Percentiles rank a stretch among this genome's conserved stretches.
Conservation (phyloP, 192 early-diverging fungal genomes). For the Diversispora eburnea region DNA sequence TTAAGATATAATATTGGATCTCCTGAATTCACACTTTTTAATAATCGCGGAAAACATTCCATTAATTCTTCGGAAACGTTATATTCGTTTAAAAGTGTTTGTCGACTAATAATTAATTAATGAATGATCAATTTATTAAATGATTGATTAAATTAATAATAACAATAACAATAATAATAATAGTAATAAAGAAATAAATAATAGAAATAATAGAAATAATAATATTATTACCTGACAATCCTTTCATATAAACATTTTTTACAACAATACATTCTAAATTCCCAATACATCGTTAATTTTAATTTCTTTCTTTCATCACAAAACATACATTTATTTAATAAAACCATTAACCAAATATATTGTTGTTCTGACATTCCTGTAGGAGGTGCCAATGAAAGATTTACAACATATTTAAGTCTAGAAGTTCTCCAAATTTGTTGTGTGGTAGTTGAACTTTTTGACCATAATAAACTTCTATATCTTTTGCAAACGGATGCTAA, state of each 20-base stretch:
- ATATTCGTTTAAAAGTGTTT: background rate
- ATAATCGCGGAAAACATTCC: background rate
- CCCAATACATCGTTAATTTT: conserved; percentile 8
- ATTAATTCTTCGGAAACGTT: background rate
- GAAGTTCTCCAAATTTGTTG: conserved; percentile 10
- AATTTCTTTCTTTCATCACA: conserved; percentile 15
- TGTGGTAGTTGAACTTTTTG: background rate
- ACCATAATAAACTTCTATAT: conserved; percentile 6
- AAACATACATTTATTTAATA: conserved; percentile 8
- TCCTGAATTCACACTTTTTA: background rate
- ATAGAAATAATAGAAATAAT: background rate
- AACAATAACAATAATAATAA: background rate
- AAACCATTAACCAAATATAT: conserved; percentile 12
- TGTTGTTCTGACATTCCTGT: background rate
- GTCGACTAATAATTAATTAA: background rate
- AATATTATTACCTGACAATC: conserved; percentile 1
- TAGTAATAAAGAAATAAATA: background rate
- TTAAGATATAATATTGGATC: conserved; percentile 1
- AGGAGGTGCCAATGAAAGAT: background rate
- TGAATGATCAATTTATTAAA: background rate
- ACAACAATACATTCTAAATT: conserved; percentile 19
- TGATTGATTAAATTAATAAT: background rate
- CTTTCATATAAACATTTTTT: conserved; percentile 1
- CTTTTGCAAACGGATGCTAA: conserved; percentile 1
- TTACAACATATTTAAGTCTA: background rate